Percentiles rank a stretch among this genome's conserved stretches.
These are phyloP conservation scores for Leccinum aurantiacum DNA, from an alignment of 768 basidiomycete species.

Conservation along the genomic window DNA sequence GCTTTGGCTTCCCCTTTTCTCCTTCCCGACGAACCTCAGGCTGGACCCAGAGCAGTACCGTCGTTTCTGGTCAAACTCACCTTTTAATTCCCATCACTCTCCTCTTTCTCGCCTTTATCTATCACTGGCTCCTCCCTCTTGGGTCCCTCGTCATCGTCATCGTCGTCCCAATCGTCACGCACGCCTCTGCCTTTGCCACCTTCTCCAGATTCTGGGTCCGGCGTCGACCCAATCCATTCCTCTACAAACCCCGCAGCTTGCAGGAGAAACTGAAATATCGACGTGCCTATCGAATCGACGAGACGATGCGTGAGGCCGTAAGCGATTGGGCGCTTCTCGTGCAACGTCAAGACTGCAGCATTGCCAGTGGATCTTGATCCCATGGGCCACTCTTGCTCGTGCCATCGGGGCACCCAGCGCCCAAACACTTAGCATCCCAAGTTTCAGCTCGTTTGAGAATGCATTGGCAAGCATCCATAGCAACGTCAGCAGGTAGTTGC, in stretches of 20 bases:
- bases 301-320: slow-evolving; percentile 1
- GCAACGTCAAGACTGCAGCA: background rate
- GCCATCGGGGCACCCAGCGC: slow-evolving; percentile 9
- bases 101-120: background rate
- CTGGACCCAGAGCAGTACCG: background rate
- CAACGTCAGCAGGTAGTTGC: slow-evolving; percentile 63
- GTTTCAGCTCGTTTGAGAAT: slow-evolving; percentile 43
- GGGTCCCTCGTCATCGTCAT: slow-evolving; percentile 26
- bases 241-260: slow-evolving; percentile 1
- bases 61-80: background rate
- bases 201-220: background rate
- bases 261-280: background rate
- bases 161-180: slow-evolving; percentile 60
- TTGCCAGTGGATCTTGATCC: slow-evolving; percentile 18
- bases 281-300: background rate
- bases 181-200: slow-evolving; percentile 16
- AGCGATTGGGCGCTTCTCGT: slow-evolving; percentile 11
- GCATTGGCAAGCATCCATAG: slow-evolving; percentile 69
- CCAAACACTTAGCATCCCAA: background rate
- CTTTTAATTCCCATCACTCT: too few species aligned
- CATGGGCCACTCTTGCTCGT: slow-evolving; percentile 12
- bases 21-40: background rate
- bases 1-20: background rate
- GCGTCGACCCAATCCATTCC: background rate
- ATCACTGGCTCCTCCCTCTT: slow-evolving; percentile 13